These are phyloP conservation scores for Trichoderma hamatum DNA, from an alignment of 2,329 filamentous ascomycete species.

Conservation along the genomic window DNA sequence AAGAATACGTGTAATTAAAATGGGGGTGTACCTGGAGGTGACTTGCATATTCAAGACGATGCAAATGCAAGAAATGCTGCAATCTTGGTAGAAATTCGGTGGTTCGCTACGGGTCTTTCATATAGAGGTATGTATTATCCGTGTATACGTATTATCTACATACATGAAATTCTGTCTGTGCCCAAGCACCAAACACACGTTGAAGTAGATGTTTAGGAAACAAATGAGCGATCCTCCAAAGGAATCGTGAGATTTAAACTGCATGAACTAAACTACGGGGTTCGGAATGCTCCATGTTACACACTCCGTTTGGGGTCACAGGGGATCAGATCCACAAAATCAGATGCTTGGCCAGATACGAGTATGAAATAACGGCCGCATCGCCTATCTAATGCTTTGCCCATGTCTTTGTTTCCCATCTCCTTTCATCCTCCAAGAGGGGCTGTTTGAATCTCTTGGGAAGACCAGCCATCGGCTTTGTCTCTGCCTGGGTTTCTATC, in stretches of 20 bases:
- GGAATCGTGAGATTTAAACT: neutral
- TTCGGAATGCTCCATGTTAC: conserved; percentile 9
- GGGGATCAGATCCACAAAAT: conserved; percentile 4
- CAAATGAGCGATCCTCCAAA: neutral
- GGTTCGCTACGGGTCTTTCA: accelerated
- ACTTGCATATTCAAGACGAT: neutral
- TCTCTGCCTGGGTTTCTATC: neutral
- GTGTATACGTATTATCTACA: neutral
- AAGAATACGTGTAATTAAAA: neutral
- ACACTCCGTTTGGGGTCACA: conserved; percentile 8
- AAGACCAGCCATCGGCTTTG: neutral
- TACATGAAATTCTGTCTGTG: neutral
- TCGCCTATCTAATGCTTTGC: neutral
- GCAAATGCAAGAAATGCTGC: neutral
- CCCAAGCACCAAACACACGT: neutral
- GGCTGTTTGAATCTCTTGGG: neutral
- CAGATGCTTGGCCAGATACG: neutral
- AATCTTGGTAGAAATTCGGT: neutral
- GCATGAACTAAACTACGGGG: neutral
- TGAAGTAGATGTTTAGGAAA: neutral
- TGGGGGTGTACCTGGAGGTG: neutral
- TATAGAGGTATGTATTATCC: neutral
- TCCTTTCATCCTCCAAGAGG: neutral
- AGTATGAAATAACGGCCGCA: neutral
- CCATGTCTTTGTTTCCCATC: neutral